A percentile compares a stretch with the other conserved stretches of the same genome.
Conservation (phyloP, 2,329 filamentous ascomycete genomes). For the Xylaria sp. region DNA sequence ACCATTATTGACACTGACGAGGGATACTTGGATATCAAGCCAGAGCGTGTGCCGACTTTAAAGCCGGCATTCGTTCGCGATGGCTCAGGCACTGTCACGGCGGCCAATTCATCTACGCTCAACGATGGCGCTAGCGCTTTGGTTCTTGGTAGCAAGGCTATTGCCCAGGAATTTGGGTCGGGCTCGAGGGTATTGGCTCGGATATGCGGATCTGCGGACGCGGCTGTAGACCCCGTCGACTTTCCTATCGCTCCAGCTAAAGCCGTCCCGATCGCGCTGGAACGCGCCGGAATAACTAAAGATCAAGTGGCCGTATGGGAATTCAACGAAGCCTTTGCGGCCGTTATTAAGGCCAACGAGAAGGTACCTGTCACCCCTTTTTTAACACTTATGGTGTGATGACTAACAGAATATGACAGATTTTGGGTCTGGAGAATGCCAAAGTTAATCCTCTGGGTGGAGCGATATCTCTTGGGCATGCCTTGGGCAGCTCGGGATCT, state of each 20-base stretch:
- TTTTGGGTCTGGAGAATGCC: slow-evolving; percentile 81
- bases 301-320: slow-evolving; percentile 96
- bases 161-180: slow-evolving; percentile 82
- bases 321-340: slow-evolving; percentile 98
- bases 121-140: slow-evolving; percentile 95
- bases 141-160: slow-evolving; percentile 81
- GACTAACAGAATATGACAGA: slow-evolving; percentile 57
- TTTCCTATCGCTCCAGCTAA: slow-evolving; percentile 94
- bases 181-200: slow-evolving; percentile 85
- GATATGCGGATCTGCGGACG: slow-evolving; percentile 88
- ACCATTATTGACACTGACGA: slow-evolving; percentile 84
- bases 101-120: slow-evolving; percentile 91
- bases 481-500: slow-evolving; percentile 91
- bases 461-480: slow-evolving; percentile 91
- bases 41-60: slow-evolving; percentile 85
- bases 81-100: slow-evolving; percentile 89
- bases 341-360: slow-evolving; percentile 93
- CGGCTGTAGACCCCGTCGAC: slow-evolving; percentile 89
- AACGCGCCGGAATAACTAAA: slow-evolving; percentile 88
- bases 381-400: neutral
- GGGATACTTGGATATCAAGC: slow-evolving; percentile 85
- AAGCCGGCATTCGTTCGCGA: slow-evolving; percentile 92
- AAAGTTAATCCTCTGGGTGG: slow-evolving; percentile 90
- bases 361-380: slow-evolving; percentile 64
- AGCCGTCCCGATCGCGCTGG: slow-evolving; percentile 88